Evolutionary conservation across 441 rosid species (phyloP).

Genomic region (Jatropha podagrica): DNA sequence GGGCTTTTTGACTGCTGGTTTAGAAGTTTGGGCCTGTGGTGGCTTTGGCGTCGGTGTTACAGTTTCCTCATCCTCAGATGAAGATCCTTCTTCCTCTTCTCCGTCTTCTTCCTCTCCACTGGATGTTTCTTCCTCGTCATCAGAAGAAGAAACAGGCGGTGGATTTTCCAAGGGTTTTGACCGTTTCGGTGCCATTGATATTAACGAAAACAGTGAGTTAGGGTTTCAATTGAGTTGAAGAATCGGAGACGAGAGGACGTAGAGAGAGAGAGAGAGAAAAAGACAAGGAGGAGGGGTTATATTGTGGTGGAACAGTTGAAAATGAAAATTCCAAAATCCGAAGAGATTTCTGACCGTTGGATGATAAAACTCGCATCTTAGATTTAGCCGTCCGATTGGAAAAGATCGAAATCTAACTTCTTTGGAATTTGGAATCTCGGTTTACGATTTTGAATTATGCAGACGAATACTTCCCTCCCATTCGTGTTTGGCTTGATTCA

Average conservation of each 20-base stretch:
- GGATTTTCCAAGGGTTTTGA: slow-evolving; percentile 36
- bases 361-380: neutral
- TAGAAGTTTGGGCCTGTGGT: neutral
- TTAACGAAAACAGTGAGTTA: neutral
- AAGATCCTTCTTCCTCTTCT: slow-evolving; percentile 8
- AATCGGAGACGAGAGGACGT: neutral
- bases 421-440: no score
- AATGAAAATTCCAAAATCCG: neutral
- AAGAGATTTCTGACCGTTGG: neutral
- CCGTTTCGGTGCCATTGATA: slow-evolving; percentile 27
- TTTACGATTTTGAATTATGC: no score
- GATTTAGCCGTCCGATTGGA: neutral
- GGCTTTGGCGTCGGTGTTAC: neutral
- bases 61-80: neutral
- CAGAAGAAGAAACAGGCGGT: slow-evolving; percentile 45
- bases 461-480: no score
- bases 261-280: neutral
- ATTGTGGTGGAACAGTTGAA: neutral
- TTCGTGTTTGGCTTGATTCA: no score
- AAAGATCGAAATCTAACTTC: neutral
- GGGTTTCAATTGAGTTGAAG: neutral
- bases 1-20: slow-evolving; percentile 14
- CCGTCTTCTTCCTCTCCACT: slow-evolving; percentile 23
- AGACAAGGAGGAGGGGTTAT: neutral
- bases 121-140: slow-evolving; percentile 34